Percentiles rank a stretch among this genome's conserved stretches.
phyloP scores from a whole-genome alignment of 208 protist species.

The Leishmania martiniquensis region DNA sequence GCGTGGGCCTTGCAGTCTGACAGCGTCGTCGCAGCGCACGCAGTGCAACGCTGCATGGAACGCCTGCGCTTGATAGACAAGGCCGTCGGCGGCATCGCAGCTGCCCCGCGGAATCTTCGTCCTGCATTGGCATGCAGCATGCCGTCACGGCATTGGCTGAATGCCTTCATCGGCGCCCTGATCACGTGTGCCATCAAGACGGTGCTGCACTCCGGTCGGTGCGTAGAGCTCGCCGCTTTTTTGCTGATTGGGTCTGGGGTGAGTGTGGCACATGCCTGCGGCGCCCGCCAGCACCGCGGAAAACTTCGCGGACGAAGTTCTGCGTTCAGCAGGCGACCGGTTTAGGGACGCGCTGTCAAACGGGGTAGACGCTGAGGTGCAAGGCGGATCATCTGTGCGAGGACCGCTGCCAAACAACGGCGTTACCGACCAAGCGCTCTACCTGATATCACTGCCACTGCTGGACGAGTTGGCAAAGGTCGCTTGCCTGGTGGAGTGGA shows the following conservation, averaged over 20 bases:
- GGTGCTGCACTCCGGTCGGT: not conserved
- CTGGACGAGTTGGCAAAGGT: slow-evolving; percentile 21
- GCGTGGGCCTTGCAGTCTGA: slow-evolving; percentile 21
- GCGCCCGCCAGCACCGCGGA: slow-evolving; percentile 18
- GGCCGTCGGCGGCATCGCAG: not conserved
- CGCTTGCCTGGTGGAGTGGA: slow-evolving; percentile 9
- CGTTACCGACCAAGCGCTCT: not conserved
- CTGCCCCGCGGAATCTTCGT: not conserved
- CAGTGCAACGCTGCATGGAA: slow-evolving; percentile 9
- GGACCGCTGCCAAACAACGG: not conserved
- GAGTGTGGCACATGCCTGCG: not conserved
- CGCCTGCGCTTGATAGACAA: not conserved
- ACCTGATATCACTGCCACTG: slow-evolving; percentile 7
- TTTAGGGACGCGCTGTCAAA: not conserved
- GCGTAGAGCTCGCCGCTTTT: not conserved
- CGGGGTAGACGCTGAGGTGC: not conserved
- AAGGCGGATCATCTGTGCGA: not conserved
- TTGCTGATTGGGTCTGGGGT: not conserved
- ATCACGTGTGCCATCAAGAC: not conserved
- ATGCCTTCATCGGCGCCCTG: not conserved
- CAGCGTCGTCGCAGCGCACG: slow-evolving; percentile 12
- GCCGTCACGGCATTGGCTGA: not conserved
- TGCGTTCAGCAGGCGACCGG: not conserved
- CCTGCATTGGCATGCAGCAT: not conserved
- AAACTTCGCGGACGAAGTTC: slow-evolving; percentile 9